phyloP scores from a whole-genome alignment of 768 basidiomycete species.

The Trametes cingulata region DNA sequence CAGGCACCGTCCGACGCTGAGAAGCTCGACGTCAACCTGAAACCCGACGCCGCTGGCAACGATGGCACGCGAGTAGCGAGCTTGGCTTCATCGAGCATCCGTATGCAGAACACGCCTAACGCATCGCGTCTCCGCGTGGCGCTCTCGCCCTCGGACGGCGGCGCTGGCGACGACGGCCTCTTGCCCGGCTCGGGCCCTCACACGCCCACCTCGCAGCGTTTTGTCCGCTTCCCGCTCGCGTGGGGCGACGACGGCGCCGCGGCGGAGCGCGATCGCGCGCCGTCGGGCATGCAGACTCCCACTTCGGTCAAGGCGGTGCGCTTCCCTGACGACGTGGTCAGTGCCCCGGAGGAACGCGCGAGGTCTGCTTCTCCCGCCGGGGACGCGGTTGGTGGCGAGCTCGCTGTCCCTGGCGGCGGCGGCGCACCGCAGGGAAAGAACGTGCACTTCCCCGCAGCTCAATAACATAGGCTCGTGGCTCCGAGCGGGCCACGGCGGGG shows the following conservation, averaged over 20 bases:
- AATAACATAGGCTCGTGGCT: slow-evolving; percentile 37
- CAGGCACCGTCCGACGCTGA: not conserved
- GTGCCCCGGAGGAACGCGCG: not conserved
- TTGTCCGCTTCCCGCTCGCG: slow-evolving; percentile 1
- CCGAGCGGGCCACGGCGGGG: slow-evolving; percentile 10
- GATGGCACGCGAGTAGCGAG: not conserved
- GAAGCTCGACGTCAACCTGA: slow-evolving; percentile 8
- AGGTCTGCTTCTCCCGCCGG: not conserved
- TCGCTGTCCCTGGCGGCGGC: not conserved
- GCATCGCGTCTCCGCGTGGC: not conserved
- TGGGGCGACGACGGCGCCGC: not conserved
- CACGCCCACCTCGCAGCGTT: not conserved
- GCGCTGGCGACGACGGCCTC: not conserved
- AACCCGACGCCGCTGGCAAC: slow-evolving; percentile 1
- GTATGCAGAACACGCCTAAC: not conserved
- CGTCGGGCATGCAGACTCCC: slow-evolving; percentile 1
- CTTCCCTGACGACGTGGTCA: slow-evolving; percentile 4
- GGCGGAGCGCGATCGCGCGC: not conserved
- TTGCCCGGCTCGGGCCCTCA: not conserved
- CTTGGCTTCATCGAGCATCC: not conserved
- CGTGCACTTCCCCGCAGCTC: slow-evolving; percentile 37
- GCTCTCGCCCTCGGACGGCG: not conserved
- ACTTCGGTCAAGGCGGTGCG: slow-evolving; percentile 8
- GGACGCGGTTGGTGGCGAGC: not conserved
- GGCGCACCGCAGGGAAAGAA: slow-evolving; percentile 21